phyloP scores from a whole-genome alignment of 768 basidiomycete genomes.

The Leccinum uliginosum region DNA sequence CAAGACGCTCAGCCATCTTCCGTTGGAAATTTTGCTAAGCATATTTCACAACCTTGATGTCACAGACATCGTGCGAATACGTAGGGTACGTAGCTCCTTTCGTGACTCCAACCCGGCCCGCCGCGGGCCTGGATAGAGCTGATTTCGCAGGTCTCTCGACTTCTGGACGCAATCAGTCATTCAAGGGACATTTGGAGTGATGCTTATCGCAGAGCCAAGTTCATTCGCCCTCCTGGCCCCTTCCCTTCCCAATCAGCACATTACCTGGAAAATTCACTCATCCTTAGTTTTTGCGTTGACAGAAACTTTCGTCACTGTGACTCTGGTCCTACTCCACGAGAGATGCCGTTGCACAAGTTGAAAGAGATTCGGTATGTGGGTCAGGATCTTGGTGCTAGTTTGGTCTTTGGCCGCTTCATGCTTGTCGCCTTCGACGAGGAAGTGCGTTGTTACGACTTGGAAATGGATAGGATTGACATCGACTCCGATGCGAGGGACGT shows the following conservation, averaged over 20 bases:
- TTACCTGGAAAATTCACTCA: constrained; percentile 13
- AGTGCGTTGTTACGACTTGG: constrained; percentile 14
- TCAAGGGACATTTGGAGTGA: constrained; percentile 13
- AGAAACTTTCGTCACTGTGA: too few species aligned
- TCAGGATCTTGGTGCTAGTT: background rate
- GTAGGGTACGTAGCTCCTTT: constrained; percentile 10
- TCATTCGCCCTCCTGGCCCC: constrained; percentile 18
- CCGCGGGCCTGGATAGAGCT: background rate
- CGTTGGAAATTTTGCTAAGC: constrained; percentile 6
- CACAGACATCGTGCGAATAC: constrained; percentile 13
- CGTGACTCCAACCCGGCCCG: background rate
- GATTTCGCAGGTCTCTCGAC: constrained; percentile 8
- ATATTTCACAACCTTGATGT: constrained; percentile 14
- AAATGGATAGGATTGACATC: too few species aligned
- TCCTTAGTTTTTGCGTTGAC: constrained; percentile 4
- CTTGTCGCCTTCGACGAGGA: constrained; percentile 8
- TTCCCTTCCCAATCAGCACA: constrained; percentile 9
- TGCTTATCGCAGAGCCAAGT: constrained; percentile 8
- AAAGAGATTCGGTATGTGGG: constrained; percentile 7
- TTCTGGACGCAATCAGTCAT: constrained; percentile 3
- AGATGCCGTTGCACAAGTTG: background rate
- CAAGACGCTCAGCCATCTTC: constrained; percentile 9
- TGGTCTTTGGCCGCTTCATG: constrained; percentile 6
- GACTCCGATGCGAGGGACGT: too few species aligned
- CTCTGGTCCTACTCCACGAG: too few species aligned